Conservation (phyloP, 2,329 filamentous ascomycete species). For the Ampelomyces quisqualis region DNA sequence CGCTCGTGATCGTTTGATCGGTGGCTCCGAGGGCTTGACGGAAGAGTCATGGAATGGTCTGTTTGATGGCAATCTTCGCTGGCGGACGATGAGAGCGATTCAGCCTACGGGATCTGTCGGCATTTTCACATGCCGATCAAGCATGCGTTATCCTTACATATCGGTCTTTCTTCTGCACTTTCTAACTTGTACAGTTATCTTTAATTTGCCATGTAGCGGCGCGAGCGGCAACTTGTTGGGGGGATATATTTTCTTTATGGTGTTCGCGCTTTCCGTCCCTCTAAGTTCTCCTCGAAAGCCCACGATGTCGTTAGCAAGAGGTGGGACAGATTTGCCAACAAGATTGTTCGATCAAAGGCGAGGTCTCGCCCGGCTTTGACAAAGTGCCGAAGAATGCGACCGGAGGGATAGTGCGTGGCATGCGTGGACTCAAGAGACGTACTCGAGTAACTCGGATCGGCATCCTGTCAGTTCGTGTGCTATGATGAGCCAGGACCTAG, state of each 20-base stretch:
- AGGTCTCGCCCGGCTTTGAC: constrained; percentile 24
- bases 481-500: constrained; percentile 37
- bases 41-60: neutral
- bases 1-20: constrained; percentile 6
- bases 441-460: constrained; percentile 31
- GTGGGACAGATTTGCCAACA: too few relatives aligned
- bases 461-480: constrained; percentile 39
- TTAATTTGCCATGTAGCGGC: too few relatives aligned
- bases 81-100: neutral
- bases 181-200: too few relatives aligned
- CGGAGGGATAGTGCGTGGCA: constrained; percentile 22
- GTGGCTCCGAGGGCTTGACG: too few relatives aligned
- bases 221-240: too few relatives aligned
- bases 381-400: constrained; percentile 22
- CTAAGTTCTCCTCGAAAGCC: too few relatives aligned
- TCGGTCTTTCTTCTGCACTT: too few relatives aligned
- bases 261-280: too few relatives aligned
- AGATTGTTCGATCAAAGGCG: too few relatives aligned
- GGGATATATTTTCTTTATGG: too few relatives aligned
- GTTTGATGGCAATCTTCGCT: neutral
- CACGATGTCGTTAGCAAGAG: too few relatives aligned
- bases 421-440: constrained; percentile 23
- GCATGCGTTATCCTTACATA: too few relatives aligned
- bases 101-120: neutral
- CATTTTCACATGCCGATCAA: constrained; percentile 1